Conservation (phyloP, 768 basidiomycete species). For the Mycena vitilis region DNA sequence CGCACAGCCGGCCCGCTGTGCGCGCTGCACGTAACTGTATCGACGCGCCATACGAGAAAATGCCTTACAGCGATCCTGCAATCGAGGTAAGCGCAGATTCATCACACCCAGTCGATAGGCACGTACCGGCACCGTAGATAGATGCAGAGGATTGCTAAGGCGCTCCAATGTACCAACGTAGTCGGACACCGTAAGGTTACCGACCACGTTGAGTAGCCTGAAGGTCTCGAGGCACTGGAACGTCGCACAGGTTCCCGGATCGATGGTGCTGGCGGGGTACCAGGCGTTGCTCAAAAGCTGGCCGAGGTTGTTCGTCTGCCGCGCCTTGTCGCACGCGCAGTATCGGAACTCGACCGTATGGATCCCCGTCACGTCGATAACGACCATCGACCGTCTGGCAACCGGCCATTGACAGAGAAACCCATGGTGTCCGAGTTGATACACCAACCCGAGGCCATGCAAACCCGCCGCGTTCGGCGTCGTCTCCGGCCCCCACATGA, state of each 20-base stretch:
- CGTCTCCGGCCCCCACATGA: background rate
- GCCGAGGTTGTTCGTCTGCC: background rate
- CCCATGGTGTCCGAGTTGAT: slow-evolving; percentile 20
- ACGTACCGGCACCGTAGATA: slow-evolving; percentile 11
- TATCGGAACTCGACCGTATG: background rate
- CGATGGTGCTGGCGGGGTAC: background rate
- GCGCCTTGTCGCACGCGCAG: background rate
- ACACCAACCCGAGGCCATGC: background rate
- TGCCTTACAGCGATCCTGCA: background rate
- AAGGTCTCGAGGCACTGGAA: slow-evolving; percentile 20
- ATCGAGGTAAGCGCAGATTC: background rate
- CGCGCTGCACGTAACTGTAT: background rate
- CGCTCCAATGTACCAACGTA: slow-evolving; percentile 12
- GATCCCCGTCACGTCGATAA: background rate
- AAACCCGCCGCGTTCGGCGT: background rate
- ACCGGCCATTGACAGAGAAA: slow-evolving; percentile 1
- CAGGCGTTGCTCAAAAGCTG: background rate
- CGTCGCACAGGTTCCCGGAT: slow-evolving; percentile 18
- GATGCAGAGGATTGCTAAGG: background rate
- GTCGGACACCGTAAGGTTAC: background rate
- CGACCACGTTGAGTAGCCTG: slow-evolving; percentile 31
- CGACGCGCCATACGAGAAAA: background rate
- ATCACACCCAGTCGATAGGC: background rate
- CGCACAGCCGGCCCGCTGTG: slow-evolving; percentile 10
- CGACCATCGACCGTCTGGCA: background rate